Percentiles rank a stretch among this genome's conserved stretches.
Evolutionary conservation across 305 asterid species (phyloP).

Genomic region (Plantago lanceolata): DNA sequence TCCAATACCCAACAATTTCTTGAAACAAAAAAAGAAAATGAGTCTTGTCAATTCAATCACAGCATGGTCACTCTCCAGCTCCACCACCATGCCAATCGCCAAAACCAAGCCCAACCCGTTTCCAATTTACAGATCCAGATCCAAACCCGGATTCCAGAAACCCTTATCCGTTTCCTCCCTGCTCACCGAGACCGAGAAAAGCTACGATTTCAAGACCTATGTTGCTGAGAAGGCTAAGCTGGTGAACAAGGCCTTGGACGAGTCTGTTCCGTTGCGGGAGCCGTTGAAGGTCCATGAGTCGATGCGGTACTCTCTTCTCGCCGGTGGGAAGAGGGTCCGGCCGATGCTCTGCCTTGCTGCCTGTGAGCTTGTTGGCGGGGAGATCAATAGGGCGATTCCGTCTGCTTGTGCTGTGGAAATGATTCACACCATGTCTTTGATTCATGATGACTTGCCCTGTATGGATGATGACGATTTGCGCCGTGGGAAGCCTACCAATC

Average conservation of each 20-base stretch:
- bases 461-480: slow-evolving; percentile 75
- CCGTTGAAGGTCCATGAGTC: slow-evolving; percentile 31
- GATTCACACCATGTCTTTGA: slow-evolving; percentile 33
- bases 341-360: slow-evolving; percentile 35
- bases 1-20: background rate
- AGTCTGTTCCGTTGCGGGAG: slow-evolving; percentile 21
- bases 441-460: slow-evolving; percentile 33
- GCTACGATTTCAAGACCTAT: slow-evolving; percentile 25
- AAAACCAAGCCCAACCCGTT: too few relatives aligned
- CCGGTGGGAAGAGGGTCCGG: slow-evolving; percentile 34
- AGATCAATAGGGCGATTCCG: slow-evolving; percentile 21
- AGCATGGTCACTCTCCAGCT: background rate
- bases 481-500: slow-evolving; percentile 65
- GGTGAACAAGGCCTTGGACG: slow-evolving; percentile 28
- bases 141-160: slow-evolving; percentile 2
- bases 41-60: background rate
- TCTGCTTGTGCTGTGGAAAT: slow-evolving; percentile 38
- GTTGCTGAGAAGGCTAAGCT: slow-evolving; percentile 17
- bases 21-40: background rate
- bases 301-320: slow-evolving; percentile 30
- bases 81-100: background rate
- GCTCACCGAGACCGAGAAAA: slow-evolving; percentile 3
- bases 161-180: slow-evolving; percentile 11
- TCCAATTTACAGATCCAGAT: background rate
- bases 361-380: slow-evolving; percentile 34